Evolutionary conservation across 768 basidiomycete genomes (phyloP).

Genomic region (Boletus vinaceobasis): DNA sequence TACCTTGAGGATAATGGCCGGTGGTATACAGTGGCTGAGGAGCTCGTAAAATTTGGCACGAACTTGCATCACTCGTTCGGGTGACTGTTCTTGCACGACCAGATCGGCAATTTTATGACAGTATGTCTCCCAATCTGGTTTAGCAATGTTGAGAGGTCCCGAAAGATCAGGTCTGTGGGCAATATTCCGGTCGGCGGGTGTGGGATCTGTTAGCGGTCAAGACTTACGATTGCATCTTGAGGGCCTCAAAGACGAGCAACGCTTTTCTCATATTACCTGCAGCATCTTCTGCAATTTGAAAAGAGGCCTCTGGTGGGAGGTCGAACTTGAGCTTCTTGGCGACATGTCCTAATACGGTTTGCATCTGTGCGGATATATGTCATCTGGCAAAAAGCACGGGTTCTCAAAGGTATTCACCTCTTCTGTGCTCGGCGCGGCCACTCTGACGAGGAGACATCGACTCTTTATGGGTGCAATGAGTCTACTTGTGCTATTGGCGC

Average conservation of each 20-base stretch:
- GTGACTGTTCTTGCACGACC: slow-evolving; percentile 86
- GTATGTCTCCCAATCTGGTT: slow-evolving; percentile 99
- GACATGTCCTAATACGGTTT: slow-evolving; percentile 70
- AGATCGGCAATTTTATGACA: slow-evolving; percentile 88
- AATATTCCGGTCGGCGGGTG: background rate
- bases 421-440: slow-evolving; percentile 76
- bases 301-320: slow-evolving; percentile 72
- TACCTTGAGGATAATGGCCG: slow-evolving; percentile 88
- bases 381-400: background rate
- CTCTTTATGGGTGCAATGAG: slow-evolving; percentile 97
- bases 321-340: slow-evolving; percentile 76
- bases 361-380: slow-evolving; percentile 55
- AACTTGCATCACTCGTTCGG: slow-evolving; percentile 87
- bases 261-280: slow-evolving; percentile 94
- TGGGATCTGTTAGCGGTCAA: background rate
- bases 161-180: slow-evolving; percentile 70
- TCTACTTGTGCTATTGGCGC: slow-evolving; percentile 91
- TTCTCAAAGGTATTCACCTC: slow-evolving; percentile 52
- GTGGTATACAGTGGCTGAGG: slow-evolving; percentile 94
- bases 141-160: slow-evolving; percentile 77
- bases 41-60: slow-evolving; percentile 93
- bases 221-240: slow-evolving; percentile 93
- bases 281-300: slow-evolving; percentile 77
- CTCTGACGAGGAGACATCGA: slow-evolving; percentile 90
- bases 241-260: slow-evolving; percentile 87